Evolutionary conservation across 306 rosid genomes (phyloP).

Genomic region (Pyrus communis): DNA sequence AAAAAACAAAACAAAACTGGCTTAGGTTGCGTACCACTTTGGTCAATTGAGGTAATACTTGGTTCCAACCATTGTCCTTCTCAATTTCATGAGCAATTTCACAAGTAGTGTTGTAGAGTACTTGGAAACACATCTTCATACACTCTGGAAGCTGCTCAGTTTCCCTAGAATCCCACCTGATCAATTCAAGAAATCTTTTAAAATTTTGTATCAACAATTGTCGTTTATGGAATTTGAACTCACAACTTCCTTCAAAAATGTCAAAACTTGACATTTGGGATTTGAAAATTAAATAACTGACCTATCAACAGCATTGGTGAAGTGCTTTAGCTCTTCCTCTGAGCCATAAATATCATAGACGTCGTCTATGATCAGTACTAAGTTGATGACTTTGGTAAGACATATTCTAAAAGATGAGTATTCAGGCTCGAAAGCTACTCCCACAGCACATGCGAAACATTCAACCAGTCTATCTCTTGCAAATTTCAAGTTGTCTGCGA

Average conservation of each 20-base stretch:
- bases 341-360: slow-evolving; percentile 54
- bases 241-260: too few species aligned
- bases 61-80: slow-evolving; percentile 22
- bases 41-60: slow-evolving; percentile 25
- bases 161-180: slow-evolving; percentile 51
- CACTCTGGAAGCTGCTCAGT: slow-evolving; percentile 34
- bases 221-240: background rate
- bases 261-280: too few species aligned
- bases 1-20: background rate
- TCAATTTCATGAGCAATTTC: slow-evolving; percentile 49
- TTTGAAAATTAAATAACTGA: background rate
- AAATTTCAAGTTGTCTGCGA: slow-evolving; percentile 31
- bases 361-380: slow-evolving; percentile 46
- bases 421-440: slow-evolving; percentile 36
- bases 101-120: slow-evolving; percentile 32
- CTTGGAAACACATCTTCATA: slow-evolving; percentile 45
- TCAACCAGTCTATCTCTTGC: slow-evolving; percentile 67
- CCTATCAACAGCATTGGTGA: slow-evolving; percentile 51
- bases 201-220: background rate
- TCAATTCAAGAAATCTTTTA: background rate
- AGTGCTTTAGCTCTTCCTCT: slow-evolving; percentile 40
- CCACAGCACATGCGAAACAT: slow-evolving; percentile 50
- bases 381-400: slow-evolving; percentile 46
- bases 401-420: slow-evolving; percentile 41
- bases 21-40: slow-evolving; percentile 26